phyloP scores from a whole-genome alignment of 192 early-diverging fungal genomes.

The Ambispora gerdemannii region DNA sequence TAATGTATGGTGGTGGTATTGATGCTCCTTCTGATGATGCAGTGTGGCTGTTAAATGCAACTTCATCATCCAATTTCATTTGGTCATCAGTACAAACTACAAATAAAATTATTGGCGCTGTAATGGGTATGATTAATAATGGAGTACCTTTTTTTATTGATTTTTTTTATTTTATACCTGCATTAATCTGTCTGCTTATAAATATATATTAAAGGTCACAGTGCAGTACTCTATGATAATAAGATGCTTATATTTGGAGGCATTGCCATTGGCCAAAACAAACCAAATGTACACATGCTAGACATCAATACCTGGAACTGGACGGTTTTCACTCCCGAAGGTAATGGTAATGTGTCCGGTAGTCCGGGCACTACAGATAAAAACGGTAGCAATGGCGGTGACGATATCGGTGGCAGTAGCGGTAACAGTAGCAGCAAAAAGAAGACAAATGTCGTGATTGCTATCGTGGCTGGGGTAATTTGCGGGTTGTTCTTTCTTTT shows the following conservation, averaged over 20 bases:
- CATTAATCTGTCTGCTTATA: slow-evolving; percentile 19
- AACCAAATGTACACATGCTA: slow-evolving; percentile 65
- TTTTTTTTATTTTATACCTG: background rate
- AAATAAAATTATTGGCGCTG: background rate
- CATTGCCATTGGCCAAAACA: slow-evolving; percentile 45
- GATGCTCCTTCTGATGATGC: slow-evolving; percentile 35
- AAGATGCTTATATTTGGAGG: slow-evolving; percentile 72
- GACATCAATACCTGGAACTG: slow-evolving; percentile 60
- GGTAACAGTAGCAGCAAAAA: slow-evolving; percentile 6
- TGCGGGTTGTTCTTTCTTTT: slow-evolving; percentile 1
- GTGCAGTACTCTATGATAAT: slow-evolving; percentile 54
- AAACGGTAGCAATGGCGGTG: background rate
- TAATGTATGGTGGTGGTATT: slow-evolving; percentile 48
- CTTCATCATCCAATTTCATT: slow-evolving; percentile 30
- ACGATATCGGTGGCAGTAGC: background rate
- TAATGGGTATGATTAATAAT: background rate
- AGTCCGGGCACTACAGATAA: background rate
- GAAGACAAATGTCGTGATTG: slow-evolving; percentile 32
- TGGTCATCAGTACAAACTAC: slow-evolving; percentile 33
- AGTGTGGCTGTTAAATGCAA: slow-evolving; percentile 47
- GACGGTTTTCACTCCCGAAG: slow-evolving; percentile 40
- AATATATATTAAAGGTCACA: slow-evolving; percentile 50
- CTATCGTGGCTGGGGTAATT: slow-evolving; percentile 41
- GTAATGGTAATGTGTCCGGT: background rate
- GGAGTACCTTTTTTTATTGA: background rate